These are phyloP conservation scores for Monosporascus sp. DNA, from an alignment of 2,329 filamentous ascomycete species.

Conservation along the genomic window DNA sequence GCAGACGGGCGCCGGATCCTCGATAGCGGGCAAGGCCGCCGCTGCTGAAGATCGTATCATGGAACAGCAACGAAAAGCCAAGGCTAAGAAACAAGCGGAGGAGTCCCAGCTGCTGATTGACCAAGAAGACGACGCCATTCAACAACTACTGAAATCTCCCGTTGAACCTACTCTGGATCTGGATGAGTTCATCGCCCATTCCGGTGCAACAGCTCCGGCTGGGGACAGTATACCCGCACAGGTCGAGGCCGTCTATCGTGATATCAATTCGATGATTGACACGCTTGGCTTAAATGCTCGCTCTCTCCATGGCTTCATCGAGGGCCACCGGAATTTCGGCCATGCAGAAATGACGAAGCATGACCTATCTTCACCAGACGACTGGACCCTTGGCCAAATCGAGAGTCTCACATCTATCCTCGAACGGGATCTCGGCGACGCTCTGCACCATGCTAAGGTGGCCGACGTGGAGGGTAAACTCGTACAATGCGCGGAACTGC, in stretches of 20 bases:
- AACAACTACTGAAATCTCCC: slow-evolving; percentile 55
- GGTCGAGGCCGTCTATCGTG: slow-evolving; percentile 65
- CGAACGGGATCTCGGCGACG: slow-evolving; percentile 55
- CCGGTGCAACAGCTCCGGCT: slow-evolving; percentile 47
- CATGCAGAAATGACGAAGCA: slow-evolving; percentile 53
- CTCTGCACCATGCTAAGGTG: slow-evolving; percentile 64
- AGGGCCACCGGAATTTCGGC: slow-evolving; percentile 57
- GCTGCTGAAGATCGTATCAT: slow-evolving; percentile 42
- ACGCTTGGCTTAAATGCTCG: slow-evolving; percentile 78
- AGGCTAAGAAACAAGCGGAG: slow-evolving; percentile 51
- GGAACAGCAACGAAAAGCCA: slow-evolving; percentile 45
- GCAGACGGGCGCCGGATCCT: slow-evolving; percentile 31
- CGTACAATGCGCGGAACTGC: slow-evolving; percentile 60
- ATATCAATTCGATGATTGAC: slow-evolving; percentile 92
- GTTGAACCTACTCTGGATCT: slow-evolving; percentile 57
- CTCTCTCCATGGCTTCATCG: slow-evolving; percentile 60
- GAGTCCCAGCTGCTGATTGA: slow-evolving; percentile 55
- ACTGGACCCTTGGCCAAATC: slow-evolving; percentile 74
- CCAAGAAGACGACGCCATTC: slow-evolving; percentile 65
- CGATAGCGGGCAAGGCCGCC: slow-evolving; percentile 34
- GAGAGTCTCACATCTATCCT: slow-evolving; percentile 61
- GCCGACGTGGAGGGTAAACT: slow-evolving; percentile 65
- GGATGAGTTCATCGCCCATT: slow-evolving; percentile 63
- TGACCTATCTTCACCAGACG: slow-evolving; percentile 63
- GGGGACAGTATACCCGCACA: slow-evolving; percentile 56